Percentiles rank a stretch among this genome's conserved stretches.
Evolutionary conservation across 2,329 filamentous ascomycete species (phyloP).

Genomic region (Ophiostoma tasmaniense): DNA sequence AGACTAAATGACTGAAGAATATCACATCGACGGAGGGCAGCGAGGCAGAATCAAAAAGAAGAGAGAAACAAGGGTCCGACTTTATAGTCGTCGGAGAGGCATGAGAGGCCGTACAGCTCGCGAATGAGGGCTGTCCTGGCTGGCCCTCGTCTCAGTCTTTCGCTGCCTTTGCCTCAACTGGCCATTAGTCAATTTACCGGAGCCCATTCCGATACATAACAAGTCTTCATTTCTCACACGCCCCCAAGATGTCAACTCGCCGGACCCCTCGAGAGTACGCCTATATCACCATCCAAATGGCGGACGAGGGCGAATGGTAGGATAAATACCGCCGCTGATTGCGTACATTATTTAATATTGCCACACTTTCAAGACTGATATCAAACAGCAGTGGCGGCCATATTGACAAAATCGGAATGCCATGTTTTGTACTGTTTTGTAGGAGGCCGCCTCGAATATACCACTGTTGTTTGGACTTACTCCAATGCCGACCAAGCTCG

Average conservation of each 20-base stretch:
- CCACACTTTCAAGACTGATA: not conserved
- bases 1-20: not conserved
- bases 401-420: no score
- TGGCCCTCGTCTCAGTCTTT: not conserved
- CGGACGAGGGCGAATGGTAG: not conserved
- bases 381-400: no score
- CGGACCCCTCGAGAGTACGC: not conserved
- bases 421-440: no score
- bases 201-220: not conserved
- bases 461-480: no score
- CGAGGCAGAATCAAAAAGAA: not conserved
- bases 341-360: not conserved
- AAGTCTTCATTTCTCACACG: not conserved
- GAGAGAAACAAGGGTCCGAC: not conserved
- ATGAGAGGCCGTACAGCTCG: not conserved
- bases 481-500: no score
- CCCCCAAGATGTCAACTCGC: not conserved
- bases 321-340: not conserved
- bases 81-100: not conserved
- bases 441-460: no score
- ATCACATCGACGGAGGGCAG: not conserved
- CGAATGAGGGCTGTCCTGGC: not conserved
- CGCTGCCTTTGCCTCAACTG: not conserved
- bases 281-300: not conserved
- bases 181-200: not conserved